Evolutionary conservation across 192 early-diverging fungal species (phyloP).

Genomic region (Umbelopsis vinacea): DNA sequence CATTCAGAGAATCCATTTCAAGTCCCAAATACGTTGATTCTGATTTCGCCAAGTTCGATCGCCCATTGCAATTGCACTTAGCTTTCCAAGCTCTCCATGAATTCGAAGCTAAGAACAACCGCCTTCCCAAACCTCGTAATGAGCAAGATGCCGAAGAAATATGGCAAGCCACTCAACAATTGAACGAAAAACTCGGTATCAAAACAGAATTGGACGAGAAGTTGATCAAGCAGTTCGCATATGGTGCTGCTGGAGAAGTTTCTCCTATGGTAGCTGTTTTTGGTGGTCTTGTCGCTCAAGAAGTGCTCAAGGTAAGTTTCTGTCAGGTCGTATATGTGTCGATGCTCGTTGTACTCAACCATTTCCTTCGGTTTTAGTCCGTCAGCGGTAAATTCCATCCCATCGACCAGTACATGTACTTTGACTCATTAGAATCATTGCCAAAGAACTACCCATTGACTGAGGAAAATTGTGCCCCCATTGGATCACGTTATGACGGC

Average conservation of each 20-base stretch:
- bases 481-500: slow-evolving; percentile 92
- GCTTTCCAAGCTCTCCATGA: slow-evolving; percentile 94
- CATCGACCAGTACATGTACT: slow-evolving; percentile 88
- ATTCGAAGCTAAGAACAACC: slow-evolving; percentile 70
- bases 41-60: slow-evolving; percentile 98
- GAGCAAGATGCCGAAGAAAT: slow-evolving; percentile 87
- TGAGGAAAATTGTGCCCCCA: slow-evolving; percentile 78
- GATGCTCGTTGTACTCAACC: background rate
- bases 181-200: slow-evolving; percentile 70
- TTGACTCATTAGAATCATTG: slow-evolving; percentile 96
- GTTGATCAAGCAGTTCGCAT: slow-evolving; percentile 85
- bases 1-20: slow-evolving; percentile 75
- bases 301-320: slow-evolving; percentile 83
- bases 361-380: slow-evolving; percentile 47
- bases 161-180: slow-evolving; percentile 67
- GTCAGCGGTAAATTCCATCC: slow-evolving; percentile 93
- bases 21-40: slow-evolving; percentile 85
- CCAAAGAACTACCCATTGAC: slow-evolving; percentile 68
- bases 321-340: background rate
- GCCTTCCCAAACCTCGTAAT: slow-evolving; percentile 84
- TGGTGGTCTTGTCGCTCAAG: slow-evolving; percentile 96
- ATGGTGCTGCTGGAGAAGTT: slow-evolving; percentile 87
- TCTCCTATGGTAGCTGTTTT: slow-evolving; percentile 96
- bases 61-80: slow-evolving; percentile 89
- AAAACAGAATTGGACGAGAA: slow-evolving; percentile 86